phyloP scores from a whole-genome alignment of 2,329 filamentous ascomycete species.

The Penicillium sp. region DNA sequence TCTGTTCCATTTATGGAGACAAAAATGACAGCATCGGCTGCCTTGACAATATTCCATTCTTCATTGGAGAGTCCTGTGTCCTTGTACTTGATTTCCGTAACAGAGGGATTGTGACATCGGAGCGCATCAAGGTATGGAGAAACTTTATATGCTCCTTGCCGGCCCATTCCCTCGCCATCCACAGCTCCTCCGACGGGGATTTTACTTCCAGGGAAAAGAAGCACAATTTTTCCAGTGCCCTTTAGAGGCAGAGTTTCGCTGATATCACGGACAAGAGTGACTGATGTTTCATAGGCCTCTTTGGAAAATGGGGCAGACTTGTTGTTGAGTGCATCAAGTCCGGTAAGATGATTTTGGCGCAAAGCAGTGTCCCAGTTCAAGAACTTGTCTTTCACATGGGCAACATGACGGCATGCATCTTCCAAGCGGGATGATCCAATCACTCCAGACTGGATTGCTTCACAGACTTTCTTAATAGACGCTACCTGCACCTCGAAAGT shows the following conservation, averaged over 20 bases:
- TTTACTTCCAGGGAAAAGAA: constrained; percentile 40
- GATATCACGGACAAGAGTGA: constrained; percentile 40
- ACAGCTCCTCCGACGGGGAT: constrained; percentile 38
- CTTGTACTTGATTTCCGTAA: constrained; percentile 38
- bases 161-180: constrained; percentile 38
- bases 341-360: constrained; percentile 12
- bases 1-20: constrained; percentile 42
- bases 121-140: constrained; percentile 36
- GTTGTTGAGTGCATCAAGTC: constrained; percentile 25
- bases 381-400: constrained; percentile 38
- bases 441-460: constrained; percentile 37
- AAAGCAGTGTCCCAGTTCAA: constrained; percentile 33
- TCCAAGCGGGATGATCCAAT: constrained; percentile 33
- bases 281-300: constrained; percentile 40
- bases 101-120: constrained; percentile 22
- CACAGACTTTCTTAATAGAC: constrained; percentile 40
- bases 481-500: constrained; percentile 43
- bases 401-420: constrained; percentile 37
- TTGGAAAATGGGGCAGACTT: constrained; percentile 30
- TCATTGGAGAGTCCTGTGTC: constrained; percentile 29
- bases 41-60: constrained; percentile 31
- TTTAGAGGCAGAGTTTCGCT: constrained; percentile 33
- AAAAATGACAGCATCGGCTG: constrained; percentile 43
- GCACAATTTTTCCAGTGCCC: constrained; percentile 29
- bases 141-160: constrained; percentile 32